Evolutionary conservation across 1,139 yeast species (phyloP).

Genomic region (Nakaseomyces kungkrabaensis): DNA sequence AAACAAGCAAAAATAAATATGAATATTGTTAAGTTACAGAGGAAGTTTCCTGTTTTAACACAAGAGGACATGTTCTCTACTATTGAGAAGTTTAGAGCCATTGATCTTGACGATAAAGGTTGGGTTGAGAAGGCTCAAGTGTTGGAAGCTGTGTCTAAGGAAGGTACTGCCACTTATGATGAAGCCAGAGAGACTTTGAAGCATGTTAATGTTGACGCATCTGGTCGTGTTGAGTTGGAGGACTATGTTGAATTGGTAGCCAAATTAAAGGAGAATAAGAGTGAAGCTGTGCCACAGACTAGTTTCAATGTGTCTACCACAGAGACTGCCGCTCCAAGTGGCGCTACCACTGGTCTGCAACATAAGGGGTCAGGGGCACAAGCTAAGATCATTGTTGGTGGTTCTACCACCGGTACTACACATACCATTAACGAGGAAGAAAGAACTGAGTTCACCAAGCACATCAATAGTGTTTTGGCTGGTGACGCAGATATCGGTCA

Average conservation of each 20-base stretch:
- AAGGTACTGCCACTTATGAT: conserved; percentile 79
- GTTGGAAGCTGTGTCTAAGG: conserved; percentile 68
- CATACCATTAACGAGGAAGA: conserved; percentile 98
- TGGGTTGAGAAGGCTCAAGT: conserved; percentile 89
- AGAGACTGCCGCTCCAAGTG: conserved; percentile 19
- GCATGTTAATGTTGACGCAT: conserved; percentile 85
- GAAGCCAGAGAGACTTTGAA: conserved; percentile 90
- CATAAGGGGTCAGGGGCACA: conserved; percentile 43
- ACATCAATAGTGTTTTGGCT: conserved; percentile 80
- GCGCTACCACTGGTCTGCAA: conserved; percentile 32
- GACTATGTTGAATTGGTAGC: conserved; percentile 85
- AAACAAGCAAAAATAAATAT: conserved; percentile 64
- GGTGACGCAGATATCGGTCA: conserved; percentile 86
- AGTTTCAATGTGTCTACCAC: conserved; percentile 17
- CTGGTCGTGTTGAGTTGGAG: conserved; percentile 93
- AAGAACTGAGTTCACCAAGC: conserved; percentile 89
- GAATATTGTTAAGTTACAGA: conserved; percentile 50
- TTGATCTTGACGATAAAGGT: conserved; percentile 90
- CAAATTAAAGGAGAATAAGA: conserved; percentile 43
- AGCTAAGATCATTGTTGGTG: conserved; percentile 69
- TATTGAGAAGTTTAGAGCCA: conserved; percentile 71
- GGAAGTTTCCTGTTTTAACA: conserved; percentile 73
- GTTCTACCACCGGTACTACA: conserved; percentile 83
- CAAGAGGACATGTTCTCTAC: conserved; percentile 80
- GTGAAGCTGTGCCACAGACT: conserved; percentile 29